phyloP scores from a whole-genome alignment of 768 basidiomycete genomes.

The Suillus fuscotomentosus region DNA sequence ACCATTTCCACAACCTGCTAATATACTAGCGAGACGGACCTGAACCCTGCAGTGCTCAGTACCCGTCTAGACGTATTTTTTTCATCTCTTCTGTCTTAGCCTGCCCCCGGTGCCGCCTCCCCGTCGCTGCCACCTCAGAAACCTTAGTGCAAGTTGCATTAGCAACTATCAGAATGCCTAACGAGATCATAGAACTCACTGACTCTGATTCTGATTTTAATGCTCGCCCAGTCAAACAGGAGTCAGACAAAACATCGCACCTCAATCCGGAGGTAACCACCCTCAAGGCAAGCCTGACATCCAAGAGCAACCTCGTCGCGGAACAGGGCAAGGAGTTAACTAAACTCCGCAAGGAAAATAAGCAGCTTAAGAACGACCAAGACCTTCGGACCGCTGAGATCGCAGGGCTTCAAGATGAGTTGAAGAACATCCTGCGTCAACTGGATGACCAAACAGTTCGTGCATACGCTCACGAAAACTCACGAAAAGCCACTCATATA shows the following conservation, averaged over 20 bases:
- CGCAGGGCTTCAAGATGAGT: conserved; percentile 2
- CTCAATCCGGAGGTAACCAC: neutral
- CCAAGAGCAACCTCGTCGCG: neutral
- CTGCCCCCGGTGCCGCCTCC: neutral
- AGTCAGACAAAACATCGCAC: neutral
- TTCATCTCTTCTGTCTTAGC: neutral
- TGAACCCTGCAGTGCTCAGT: neutral
- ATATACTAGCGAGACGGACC: neutral
- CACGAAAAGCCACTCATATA: neutral
- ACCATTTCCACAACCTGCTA: neutral
- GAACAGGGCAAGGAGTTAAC: neutral
- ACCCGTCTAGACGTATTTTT: neutral
- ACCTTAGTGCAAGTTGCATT: neutral
- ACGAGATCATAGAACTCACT: neutral
- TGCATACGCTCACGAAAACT: neutral
- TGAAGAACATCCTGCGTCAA: conserved; percentile 1
- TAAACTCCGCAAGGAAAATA: conserved; percentile 2
- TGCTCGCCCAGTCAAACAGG: neutral
- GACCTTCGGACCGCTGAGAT: conserved; percentile 2
- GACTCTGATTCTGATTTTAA: neutral
- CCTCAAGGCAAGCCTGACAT: neutral
- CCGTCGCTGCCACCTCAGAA: neutral
- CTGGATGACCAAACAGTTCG: neutral
- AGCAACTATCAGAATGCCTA: neutral
- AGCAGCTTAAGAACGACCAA: neutral